Percentiles rank a stretch among this genome's conserved stretches.
Evolutionary conservation across 2,329 filamentous ascomycete species (phyloP).

Genomic region (Stachybotrys chartarum): DNA sequence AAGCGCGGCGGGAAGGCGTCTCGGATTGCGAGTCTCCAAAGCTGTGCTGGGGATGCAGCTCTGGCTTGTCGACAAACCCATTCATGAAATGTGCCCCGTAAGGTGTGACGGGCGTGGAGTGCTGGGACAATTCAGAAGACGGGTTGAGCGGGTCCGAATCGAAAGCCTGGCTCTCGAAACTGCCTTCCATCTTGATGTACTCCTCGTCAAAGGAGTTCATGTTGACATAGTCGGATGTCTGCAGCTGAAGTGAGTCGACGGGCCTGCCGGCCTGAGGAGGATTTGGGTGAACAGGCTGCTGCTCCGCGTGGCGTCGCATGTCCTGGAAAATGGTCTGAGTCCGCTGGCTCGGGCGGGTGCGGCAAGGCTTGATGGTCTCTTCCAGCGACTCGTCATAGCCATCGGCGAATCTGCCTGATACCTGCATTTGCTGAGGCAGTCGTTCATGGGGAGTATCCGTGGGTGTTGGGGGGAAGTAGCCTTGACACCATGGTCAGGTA

Average conservation of each 20-base stretch:
- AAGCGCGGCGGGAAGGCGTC: constrained; percentile 13
- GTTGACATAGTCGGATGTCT: constrained; percentile 49
- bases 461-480: constrained; percentile 61
- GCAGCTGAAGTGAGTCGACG: constrained; percentile 45
- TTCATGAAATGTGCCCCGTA: constrained; percentile 35
- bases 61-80: constrained; percentile 36
- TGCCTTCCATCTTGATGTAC: constrained; percentile 30
- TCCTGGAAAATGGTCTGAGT: constrained; percentile 50
- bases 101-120: constrained; percentile 44
- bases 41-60: constrained; percentile 24
- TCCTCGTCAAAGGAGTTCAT: constrained; percentile 41
- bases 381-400: constrained; percentile 60
- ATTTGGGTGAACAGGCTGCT: constrained; percentile 41
- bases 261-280: constrained; percentile 35
- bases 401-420: constrained; percentile 47
- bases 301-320: constrained; percentile 49
- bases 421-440: constrained; percentile 31
- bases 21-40: constrained; percentile 11
- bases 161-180: constrained; percentile 23
- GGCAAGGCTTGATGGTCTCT: constrained; percentile 54
- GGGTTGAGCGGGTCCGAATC: constrained; percentile 23
- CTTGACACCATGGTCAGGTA: constrained; percentile 23
- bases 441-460: constrained; percentile 53
- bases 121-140: constrained; percentile 42
- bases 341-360: constrained; percentile 33